phyloP scores from a whole-genome alignment of 129 eudicot species.

The Flaveria ramosissima region DNA sequence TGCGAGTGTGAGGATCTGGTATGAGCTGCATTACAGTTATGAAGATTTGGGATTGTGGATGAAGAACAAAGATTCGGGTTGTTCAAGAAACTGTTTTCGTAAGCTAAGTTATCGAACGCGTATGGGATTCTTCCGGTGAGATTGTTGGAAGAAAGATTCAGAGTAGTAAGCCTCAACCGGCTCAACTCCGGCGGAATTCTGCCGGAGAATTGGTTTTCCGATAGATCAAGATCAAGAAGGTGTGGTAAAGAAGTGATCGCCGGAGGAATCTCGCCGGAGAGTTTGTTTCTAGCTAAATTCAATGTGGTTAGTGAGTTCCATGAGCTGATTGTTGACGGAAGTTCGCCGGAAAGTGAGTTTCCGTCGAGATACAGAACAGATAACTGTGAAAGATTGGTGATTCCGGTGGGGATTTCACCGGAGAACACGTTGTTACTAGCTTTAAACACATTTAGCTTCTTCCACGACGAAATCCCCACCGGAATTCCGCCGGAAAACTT shows the following conservation, averaged over 20 bases:
- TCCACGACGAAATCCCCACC: constrained; percentile 52
- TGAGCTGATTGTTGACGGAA: constrained; percentile 58
- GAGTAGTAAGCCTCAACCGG: constrained; percentile 49
- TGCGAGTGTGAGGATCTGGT: constrained; percentile 29
- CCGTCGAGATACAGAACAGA: constrained; percentile 68
- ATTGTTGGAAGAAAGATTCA: constrained; percentile 74
- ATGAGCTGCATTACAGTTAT: constrained; percentile 39
- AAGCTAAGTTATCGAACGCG: constrained; percentile 66
- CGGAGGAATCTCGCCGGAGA: constrained; percentile 73
- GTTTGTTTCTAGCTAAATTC: constrained; percentile 64
- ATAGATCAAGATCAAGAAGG: constrained; percentile 76
- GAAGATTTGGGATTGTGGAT: constrained; percentile 45
- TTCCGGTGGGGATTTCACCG: constrained; percentile 62
- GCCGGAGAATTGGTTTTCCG: constrained; percentile 71
- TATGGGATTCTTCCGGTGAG: constrained; percentile 67
- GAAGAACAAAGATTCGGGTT: constrained; percentile 62
- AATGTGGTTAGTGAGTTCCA: constrained; percentile 66
- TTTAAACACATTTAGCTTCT: constrained; percentile 52
- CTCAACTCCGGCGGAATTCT: constrained; percentile 68
- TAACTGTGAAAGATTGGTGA: constrained; percentile 62
- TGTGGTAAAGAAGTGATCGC: constrained; percentile 54
- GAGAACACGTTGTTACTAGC: constrained; percentile 78
- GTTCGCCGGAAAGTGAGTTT: constrained; percentile 68
- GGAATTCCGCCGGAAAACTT: constrained; percentile 77
- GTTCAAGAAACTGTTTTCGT: constrained; percentile 70